Base-by-base conservation (phyloP, 2,329 filamentous ascomycete species). In the Thelonectria rubi region DNA sequence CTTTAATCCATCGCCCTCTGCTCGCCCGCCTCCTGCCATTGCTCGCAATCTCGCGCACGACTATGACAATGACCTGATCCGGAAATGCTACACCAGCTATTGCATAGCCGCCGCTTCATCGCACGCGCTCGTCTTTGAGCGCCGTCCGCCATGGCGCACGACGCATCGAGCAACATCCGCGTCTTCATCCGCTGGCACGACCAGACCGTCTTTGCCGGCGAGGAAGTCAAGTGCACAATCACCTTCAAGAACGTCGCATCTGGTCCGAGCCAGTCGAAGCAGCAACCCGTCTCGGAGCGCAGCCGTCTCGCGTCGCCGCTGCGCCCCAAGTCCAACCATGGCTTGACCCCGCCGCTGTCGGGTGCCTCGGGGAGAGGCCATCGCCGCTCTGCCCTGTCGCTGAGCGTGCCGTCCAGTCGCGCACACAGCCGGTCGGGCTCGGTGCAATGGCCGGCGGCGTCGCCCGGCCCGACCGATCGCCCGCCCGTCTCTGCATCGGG, bases 181-280 rank as follows among this genome's bases (percentile, higher is more conserved):
- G 94, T 97, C 78, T 97, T 94, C 77, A 92, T 99, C 77, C 89
- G 90, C 80, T 99, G 94, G 91, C 91, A 93, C 77, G 92, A 97
- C 75, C 89, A 94, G 77, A 94, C 92, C 64, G 92, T 99, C 72
- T 99, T 98, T 80, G 92, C 95, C 59, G 95, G 95, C 78, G 95
- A 99, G 82, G 91, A 97, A 74, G 87, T 98, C 74, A 92, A 94
- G 80, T 98, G 95, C 79, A 93, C 90, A 69, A 97, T 99, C 77
- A 97, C 92, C 52, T 99, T 99, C 81, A 94, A 91, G 79, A 99
- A 99, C 76, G 85, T 94, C 65, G 84, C 87, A 43, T 74, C 85
- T 51, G 80, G 79, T 40, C 66, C 76, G 37, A 74, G 66, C 47
- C 77, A 78, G 58, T 64, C 74, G 50, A 74, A 67, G 59, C 65